Conservation (phyloP, 163 green algal species). For the Scenedesmus sp. region DNA sequence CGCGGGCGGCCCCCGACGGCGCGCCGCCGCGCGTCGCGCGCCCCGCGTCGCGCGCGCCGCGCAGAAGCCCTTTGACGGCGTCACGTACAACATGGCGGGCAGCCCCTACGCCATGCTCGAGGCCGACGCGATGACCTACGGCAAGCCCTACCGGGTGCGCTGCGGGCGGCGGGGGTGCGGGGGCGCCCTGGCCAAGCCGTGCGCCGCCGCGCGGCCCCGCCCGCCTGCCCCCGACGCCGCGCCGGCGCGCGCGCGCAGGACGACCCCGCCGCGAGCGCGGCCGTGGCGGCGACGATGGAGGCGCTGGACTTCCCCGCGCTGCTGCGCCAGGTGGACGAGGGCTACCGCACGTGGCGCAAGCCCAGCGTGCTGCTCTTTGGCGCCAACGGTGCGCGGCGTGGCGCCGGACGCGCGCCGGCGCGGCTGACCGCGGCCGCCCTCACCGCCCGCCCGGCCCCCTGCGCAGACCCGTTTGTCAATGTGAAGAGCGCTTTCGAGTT, state of each 20-base stretch:
- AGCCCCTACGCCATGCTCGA: conserved; percentile 39
- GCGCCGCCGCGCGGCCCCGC: too few relatives aligned
- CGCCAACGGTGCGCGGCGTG: too few relatives aligned
- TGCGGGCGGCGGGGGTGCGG: too few relatives aligned
- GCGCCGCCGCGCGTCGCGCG: too few relatives aligned
- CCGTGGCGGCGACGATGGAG: conserved; percentile 70
- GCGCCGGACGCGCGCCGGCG: too few relatives aligned
- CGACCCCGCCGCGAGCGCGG: conserved; percentile 47
- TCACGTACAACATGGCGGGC: conserved; percentile 46
- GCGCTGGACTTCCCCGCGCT: conserved; percentile 68
- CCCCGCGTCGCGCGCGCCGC: background rate
- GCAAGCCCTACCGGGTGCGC: conserved; percentile 33
- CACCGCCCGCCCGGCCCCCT: too few relatives aligned
- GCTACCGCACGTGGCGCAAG: conserved; percentile 68
- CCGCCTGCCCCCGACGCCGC: too few relatives aligned
- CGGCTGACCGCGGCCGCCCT: too few relatives aligned
- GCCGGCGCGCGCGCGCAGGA: conserved; percentile 25
- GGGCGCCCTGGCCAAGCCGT: too few relatives aligned
- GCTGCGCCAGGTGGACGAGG: conserved; percentile 71
- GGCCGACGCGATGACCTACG: conserved; percentile 25
- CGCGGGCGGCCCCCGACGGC: too few relatives aligned
- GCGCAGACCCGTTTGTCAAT: conserved; percentile 80
- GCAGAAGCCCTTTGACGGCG: conserved; percentile 46
- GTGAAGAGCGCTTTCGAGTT: conserved; percentile 64
- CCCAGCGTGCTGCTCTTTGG: conserved; percentile 66